A percentile compares a stretch with the other conserved stretches of the same genome.
These are phyloP conservation scores for Auricularia sp. DNA, from an alignment of 768 basidiomycete species.

Conservation along the genomic window DNA sequence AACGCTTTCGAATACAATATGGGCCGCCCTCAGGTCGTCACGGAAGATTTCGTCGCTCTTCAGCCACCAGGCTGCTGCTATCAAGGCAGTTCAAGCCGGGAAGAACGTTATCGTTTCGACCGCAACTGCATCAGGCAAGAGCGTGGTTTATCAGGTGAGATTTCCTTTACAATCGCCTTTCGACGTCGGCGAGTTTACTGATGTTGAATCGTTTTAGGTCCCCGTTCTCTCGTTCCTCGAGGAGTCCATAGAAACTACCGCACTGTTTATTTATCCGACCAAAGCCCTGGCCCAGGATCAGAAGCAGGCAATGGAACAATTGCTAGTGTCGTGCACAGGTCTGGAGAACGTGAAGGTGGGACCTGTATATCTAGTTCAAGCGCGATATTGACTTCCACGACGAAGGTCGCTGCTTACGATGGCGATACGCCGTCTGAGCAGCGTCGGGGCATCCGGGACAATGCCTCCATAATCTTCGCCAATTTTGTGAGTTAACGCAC, in stretches of 20 bases:
- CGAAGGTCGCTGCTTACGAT: constrained; percentile 68
- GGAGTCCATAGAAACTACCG: constrained; percentile 48
- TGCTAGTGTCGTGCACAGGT: constrained; percentile 49
- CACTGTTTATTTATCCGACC: constrained; percentile 82
- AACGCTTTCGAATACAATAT: constrained; percentile 48
- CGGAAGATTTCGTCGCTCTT: constrained; percentile 59
- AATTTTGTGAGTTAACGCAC: constrained; percentile 54
- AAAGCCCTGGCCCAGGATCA: constrained; percentile 92
- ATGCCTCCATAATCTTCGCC: constrained; percentile 73
- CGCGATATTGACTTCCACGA: background rate
- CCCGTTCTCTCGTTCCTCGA: constrained; percentile 61
- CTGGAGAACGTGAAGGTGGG: constrained; percentile 51
- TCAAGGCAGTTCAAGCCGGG: constrained; percentile 46
- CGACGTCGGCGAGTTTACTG: background rate
- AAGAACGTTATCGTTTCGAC: constrained; percentile 81
- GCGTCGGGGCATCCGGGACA: constrained; percentile 62
- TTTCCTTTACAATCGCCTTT: background rate
- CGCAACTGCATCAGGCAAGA: constrained; percentile 83
- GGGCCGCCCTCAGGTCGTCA: constrained; percentile 42
- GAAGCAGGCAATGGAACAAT: constrained; percentile 52
- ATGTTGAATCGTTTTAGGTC: constrained; percentile 32
- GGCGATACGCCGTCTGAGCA: constrained; percentile 73
- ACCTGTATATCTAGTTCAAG: background rate
- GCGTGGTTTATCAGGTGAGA: constrained; percentile 70
- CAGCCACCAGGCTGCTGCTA: constrained; percentile 58